Conservation (phyloP, 2,329 filamentous ascomycete genomes). For the Pseudogymnoascus sp. region DNA sequence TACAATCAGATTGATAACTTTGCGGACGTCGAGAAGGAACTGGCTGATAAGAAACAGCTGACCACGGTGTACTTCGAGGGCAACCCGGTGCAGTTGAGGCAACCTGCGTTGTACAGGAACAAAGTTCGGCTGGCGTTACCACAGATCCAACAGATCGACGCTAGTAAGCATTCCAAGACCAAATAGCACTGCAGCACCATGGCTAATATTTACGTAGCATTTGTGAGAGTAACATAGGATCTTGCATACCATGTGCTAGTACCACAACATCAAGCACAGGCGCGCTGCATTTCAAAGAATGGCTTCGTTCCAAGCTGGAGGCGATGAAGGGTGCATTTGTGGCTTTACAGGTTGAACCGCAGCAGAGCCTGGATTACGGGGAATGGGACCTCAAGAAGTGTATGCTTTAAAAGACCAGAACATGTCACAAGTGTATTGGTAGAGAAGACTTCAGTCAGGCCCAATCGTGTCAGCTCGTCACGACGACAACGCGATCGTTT, state of each 20-base stretch:
- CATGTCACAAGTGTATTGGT: background rate
- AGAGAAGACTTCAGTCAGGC: background rate
- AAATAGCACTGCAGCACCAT: background rate
- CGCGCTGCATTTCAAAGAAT: background rate
- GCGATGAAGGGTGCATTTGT: background rate
- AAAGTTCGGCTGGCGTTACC: constrained; percentile 85
- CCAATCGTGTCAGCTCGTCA: background rate
- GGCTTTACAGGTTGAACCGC: background rate
- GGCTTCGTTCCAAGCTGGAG: background rate
- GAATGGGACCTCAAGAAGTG: background rate
- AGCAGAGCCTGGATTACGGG: background rate
- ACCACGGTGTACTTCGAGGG: constrained; percentile 95
- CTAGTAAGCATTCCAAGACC: constrained; percentile 60
- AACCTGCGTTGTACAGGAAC: constrained; percentile 84
- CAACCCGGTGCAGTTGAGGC: constrained; percentile 74
- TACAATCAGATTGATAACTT: constrained; percentile 79
- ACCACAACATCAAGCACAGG: background rate
- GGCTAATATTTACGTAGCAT: constrained; percentile 19
- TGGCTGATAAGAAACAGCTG: constrained; percentile 71
- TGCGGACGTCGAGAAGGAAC: constrained; percentile 68
- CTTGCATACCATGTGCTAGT: background rate
- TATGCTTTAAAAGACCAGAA: background rate
- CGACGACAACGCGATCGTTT: background rate
- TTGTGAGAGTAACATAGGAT: constrained; percentile 26
- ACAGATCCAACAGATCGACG: constrained; percentile 88